Evolutionary conservation across 192 early-diverging fungal species (phyloP).

Genomic region (Tieghemiomyces parasiticus): DNA sequence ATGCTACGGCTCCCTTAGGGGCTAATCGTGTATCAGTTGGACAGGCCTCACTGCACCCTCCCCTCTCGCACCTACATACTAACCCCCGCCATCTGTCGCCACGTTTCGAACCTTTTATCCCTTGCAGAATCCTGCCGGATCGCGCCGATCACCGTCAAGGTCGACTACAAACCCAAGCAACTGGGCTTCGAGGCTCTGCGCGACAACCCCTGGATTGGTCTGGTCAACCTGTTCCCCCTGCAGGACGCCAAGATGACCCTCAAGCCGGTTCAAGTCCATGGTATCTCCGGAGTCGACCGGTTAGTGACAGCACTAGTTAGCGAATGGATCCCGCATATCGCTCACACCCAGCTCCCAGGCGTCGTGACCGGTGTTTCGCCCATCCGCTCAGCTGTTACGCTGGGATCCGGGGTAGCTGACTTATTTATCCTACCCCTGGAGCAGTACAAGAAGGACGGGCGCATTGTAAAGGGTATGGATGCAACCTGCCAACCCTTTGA

Average conservation of each 20-base stretch:
- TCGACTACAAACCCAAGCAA: conserved; percentile 97
- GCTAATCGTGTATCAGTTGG: too few relatives aligned
- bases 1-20: too few relatives aligned
- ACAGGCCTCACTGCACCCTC: too few relatives aligned
- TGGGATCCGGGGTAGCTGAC: conserved; percentile 84
- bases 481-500: too few relatives aligned
- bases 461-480: conserved; percentile 53
- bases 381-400: conserved; percentile 74
- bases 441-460: conserved; percentile 86
- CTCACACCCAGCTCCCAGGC: conserved; percentile 77
- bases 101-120: too few relatives aligned
- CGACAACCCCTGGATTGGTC: conserved; percentile 18
- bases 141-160: conserved; percentile 59
- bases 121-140: conserved; percentile 58
- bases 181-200: conserved; percentile 35
- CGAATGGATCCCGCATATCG: conserved; percentile 86
- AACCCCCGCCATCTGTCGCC: too few relatives aligned
- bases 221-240: conserved; percentile 87
- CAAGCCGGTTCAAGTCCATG: conserved; percentile 53
- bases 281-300: conserved; percentile 54
- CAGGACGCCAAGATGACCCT: conserved; percentile 86
- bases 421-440: conserved; percentile 82
- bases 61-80: too few relatives aligned
- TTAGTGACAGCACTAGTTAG: conserved; percentile 46
- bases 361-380: conserved; percentile 83